Evolutionary conservation across 768 basidiomycete genomes (phyloP), one percentile per base, ranked within the genome.

Genomic region (Hygrophorus pudorinus): DNA sequence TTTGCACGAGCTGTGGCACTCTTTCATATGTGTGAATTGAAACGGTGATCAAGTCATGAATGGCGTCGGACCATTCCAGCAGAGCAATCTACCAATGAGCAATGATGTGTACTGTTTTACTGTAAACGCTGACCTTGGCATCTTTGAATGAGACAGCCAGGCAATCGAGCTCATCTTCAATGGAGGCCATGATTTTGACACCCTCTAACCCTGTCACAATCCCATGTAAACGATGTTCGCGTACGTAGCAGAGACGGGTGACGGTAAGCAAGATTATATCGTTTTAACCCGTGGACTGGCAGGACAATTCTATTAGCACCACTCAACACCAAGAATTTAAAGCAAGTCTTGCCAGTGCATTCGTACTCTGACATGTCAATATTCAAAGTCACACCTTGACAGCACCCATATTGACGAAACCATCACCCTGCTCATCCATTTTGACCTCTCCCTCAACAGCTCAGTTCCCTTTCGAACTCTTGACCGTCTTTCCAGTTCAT

Each of bases 11-110:
- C 57, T 97, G 92, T 7, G 87, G 81, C 13, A 92, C 82, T 51
- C 94, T 76, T 64, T 99, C 96, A 58, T 94, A 98, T 5, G 96
- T 97, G 58, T 99, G 96, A 44, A 99, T 85, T 9, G 92, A 96
- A 11, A 98, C 84, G 0, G 96, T 94, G n/a, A 85, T 68, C 10
- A 98, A 71, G 59, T 94, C 90, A 52, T 85, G 75, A 1, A 75
- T 61, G 2, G 78, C 68, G 29, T 83, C 76, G 5, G 87, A 87
- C 93, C 94, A 99, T 61, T 99, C 96, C 13, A 99, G 61, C 12
- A 98, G 71, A 2, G 91, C 88, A 61, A 98, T 85, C 91, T 97
- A 50, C 42, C 48, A 30, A 21, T 32, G 45, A 44, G 42, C 41
- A 11, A 28, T 29, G 11, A 18, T 38, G 17, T 20, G 24, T 21